A percentile compares a stretch with the other conserved stretches of the same genome.
Evolutionary conservation across 768 basidiomycete species (phyloP).

Genomic region (Suillus hirtellus): DNA sequence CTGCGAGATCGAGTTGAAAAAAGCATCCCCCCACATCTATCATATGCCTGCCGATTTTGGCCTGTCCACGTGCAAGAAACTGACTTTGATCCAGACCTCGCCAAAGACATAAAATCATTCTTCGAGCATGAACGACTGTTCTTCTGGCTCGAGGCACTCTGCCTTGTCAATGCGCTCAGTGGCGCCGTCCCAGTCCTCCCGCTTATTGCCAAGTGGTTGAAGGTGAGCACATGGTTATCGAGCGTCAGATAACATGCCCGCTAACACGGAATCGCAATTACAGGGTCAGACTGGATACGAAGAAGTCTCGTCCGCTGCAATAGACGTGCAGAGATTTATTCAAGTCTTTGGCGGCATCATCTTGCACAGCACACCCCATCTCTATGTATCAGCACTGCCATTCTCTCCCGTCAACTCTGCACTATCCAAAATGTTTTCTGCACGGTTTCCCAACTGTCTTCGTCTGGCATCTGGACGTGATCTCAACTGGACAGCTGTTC

Average conservation of each 20-base stretch:
- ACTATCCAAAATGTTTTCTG: conserved; percentile 12
- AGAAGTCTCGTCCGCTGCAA: background rate
- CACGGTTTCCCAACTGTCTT: conserved; percentile 15
- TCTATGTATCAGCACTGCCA: conserved; percentile 30
- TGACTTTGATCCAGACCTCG: background rate
- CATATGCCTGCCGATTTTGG: background rate
- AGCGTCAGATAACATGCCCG: background rate
- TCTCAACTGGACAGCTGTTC: background rate
- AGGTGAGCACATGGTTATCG: background rate
- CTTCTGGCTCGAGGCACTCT: background rate
- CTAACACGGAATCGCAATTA: background rate
- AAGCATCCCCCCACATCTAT: background rate
- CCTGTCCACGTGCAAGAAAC: background rate
- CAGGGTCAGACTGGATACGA: background rate
- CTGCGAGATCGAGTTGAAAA: background rate
- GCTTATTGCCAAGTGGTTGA: background rate
- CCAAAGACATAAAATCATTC: background rate
- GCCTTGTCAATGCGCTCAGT: background rate
- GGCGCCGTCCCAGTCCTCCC: background rate
- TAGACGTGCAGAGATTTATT: background rate
- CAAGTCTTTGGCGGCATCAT: background rate
- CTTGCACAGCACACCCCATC: background rate
- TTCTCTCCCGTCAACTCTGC: conserved; percentile 31
- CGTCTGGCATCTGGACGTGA: background rate
- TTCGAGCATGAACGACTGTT: background rate